These are phyloP conservation scores for Aspergillus indologenus DNA, from an alignment of 495 filamentous ascomycete genomes.

Conservation along the genomic window DNA sequence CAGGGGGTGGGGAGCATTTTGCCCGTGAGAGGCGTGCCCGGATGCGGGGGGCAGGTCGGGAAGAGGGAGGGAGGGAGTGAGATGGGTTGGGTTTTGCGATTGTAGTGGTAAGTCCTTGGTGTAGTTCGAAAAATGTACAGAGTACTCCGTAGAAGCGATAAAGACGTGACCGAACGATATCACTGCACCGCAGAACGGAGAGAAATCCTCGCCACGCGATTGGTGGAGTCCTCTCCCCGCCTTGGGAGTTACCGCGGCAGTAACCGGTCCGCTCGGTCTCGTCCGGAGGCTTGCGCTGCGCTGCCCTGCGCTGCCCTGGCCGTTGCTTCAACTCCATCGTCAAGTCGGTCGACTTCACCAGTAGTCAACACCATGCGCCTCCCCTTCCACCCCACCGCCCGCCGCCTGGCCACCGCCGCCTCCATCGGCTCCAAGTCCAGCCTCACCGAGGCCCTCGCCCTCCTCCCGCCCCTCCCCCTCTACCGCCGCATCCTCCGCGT, in stretches of 20 bases:
- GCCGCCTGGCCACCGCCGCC: conserved; percentile 46
- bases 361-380: background rate
- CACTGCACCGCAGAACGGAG: too few species aligned
- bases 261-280: background rate
- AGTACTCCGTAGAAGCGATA: too few species aligned
- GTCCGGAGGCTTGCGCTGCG: too few species aligned
- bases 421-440: conserved; percentile 47
- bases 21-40: background rate
- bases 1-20: conserved; percentile 87
- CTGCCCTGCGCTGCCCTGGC: too few species aligned
- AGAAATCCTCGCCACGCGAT: too few species aligned
- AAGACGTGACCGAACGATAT: too few species aligned
- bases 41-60: too few species aligned
- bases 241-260: background rate
- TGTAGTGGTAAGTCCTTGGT: too few species aligned
- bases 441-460: conserved; percentile 61
- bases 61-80: background rate
- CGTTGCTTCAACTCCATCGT: too few species aligned
- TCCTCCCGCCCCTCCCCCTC: conserved; percentile 86
- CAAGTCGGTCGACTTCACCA: too few species aligned
- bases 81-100: conserved; percentile 1
- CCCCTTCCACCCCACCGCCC: conserved; percentile 16
- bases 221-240: background rate
- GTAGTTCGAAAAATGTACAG: too few species aligned
- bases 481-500: conserved; percentile 84